Evolutionary conservation across 305 asterid species (phyloP), one percentile per base, ranked within the genome.

Genomic region (Fraxinus baroniana): DNA sequence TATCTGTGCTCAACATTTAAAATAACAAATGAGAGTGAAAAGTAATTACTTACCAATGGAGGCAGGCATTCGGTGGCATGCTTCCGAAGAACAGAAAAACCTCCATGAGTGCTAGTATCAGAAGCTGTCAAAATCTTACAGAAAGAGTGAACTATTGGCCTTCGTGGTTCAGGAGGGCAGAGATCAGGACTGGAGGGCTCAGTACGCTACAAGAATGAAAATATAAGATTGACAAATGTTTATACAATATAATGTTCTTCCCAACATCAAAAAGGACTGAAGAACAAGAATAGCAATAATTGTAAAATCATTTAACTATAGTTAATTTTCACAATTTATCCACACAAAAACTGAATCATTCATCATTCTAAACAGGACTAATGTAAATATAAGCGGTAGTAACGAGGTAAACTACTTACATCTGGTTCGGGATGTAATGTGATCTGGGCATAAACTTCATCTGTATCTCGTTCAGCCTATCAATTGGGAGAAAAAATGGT

Each of bases 31-130:
- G 35, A 18, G 36, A 10, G 5, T 24, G 2, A 66, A 22, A 77
- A 60, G 75, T 20, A 76, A 64, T 28, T 24, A 72, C 85, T 85
- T 89, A 95, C 98, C 88, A 93, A 82, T 64, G 83, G 94, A 66
- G 98, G 98, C 57, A 95, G 87, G 88, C 98, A 92, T 78, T 95
- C 98, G 60, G 88, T 95, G 20, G 98, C 98, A 75, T 95, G 98
- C 83, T 92, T 95, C 24, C 98, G 93, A 68, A 92, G 97, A 74
- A 95, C 98, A 41, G 98, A 95, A 90, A 93, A 95, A n/a, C 98
- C 98, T 72, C 98, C 98, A 86, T 95, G 98, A 1, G 98, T 95
- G 86, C 98, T 95, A 3, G 98, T 95, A 87, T 95, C 98, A 44
- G 98, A 95, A 46, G 98, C 98, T 0, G 98, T 95, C 83, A 95